Base-by-base conservation (phyloP, 441 rosid genomes). In the Erysimum cheiri region DNA sequence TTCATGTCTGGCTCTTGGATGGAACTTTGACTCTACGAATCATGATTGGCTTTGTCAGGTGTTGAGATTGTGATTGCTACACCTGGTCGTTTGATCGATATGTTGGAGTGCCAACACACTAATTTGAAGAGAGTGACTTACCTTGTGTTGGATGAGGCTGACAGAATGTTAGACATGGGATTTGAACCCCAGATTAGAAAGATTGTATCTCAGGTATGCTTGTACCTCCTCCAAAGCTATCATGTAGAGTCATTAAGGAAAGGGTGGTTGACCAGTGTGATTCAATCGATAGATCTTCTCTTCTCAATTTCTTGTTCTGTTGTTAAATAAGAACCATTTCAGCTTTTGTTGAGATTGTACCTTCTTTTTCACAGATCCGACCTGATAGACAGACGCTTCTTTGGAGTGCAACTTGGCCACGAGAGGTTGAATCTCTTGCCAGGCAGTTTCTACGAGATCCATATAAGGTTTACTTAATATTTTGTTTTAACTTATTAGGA, bases 371-470 rank as follows among this genome's bases (percentile, higher is more conserved):
- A 56, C 86, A 95, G 99, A 88, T 92, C 67, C 93, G 98, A 64
- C 99, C 98, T 59, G 98, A 95, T 77, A 85, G 99, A 58, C 98
- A 95, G 73, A 95, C 97, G 19, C 77, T 95, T 55, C 90, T 87
- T 70, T 95, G 99, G 99, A 95, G 99, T 82, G 99, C 99, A 64
- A 95, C 98, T 64, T 95, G 99, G 99, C 99, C 98, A 37, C 90
- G 80, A 75, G 99, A 92, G 75, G 98, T 95, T 82, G 98, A 89
- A 77, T 74, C 84, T 72, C 82, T 95, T 61, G 98, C 99, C 0
- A 86, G 91, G 80, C 97, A 92, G 79, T 95, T 95, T 77, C 77
- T 95, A 66, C 80, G 83, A 43, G 89, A 90, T 83, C 87, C 99
- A 6, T 92, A 88, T 72, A 95, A 92, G 97, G 96, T 94, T 50